Percentiles rank a stretch among this genome's conserved stretches.
Evolutionary conservation across 2,329 filamentous ascomycete species (phyloP).

Genomic region (Microdochium paspali): DNA sequence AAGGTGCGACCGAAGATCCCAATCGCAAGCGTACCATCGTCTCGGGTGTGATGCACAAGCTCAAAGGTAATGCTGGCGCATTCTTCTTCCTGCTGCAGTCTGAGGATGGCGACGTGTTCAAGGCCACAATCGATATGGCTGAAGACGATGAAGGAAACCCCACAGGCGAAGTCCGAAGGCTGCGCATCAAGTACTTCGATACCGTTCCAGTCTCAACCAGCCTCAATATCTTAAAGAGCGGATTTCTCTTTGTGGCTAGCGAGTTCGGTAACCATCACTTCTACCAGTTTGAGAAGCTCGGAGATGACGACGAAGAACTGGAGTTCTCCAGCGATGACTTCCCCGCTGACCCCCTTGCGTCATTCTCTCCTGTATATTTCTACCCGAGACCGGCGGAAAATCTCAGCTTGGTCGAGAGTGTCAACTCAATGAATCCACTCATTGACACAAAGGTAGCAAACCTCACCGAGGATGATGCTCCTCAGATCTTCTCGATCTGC

Average conservation of each 20-base stretch:
- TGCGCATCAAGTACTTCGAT: conserved; percentile 97
- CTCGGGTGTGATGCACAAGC: conserved; percentile 92
- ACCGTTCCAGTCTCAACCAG: conserved; percentile 83
- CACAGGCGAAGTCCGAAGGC: conserved; percentile 69
- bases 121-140: conserved; percentile 85
- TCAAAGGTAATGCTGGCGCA: conserved; percentile 70
- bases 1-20: conserved; percentile 84
- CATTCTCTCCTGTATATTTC: conserved; percentile 77
- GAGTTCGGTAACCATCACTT: conserved; percentile 91
- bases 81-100: conserved; percentile 97
- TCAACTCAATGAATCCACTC: conserved; percentile 83
- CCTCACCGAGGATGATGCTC: conserved; percentile 82
- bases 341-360: conserved; percentile 61
- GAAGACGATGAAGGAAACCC: conserved; percentile 70
- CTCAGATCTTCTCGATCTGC: conserved; percentile 90
- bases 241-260: conserved; percentile 85
- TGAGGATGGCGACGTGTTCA: conserved; percentile 97
- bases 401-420: conserved; percentile 72
- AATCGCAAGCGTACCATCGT: conserved; percentile 81
- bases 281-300: conserved; percentile 95
- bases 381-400: conserved; percentile 72
- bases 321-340: conserved; percentile 81
- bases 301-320: conserved; percentile 85
- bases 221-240: conserved; percentile 88
- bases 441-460: conserved; percentile 90